These are phyloP conservation scores for Harringtonia aguacate DNA, from an alignment of 2,329 filamentous ascomycete species.

Conservation along the genomic window DNA sequence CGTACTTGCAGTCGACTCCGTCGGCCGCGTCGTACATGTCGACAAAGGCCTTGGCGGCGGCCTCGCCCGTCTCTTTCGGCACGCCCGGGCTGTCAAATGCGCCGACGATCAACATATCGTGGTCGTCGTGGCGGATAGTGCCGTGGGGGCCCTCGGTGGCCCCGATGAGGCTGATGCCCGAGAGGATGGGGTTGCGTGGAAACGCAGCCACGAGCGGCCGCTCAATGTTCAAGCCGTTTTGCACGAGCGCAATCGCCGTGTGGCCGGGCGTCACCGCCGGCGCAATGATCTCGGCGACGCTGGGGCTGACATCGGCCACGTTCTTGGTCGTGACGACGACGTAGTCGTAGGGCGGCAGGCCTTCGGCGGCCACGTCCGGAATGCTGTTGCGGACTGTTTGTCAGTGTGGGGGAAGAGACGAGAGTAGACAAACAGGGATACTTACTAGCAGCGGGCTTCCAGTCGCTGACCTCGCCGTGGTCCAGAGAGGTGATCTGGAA, in stretches of 20 bases:
- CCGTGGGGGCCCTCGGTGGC: background rate
- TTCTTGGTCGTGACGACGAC: slow-evolving; percentile 10
- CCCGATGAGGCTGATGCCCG: slow-evolving; percentile 4
- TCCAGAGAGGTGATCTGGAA: slow-evolving; percentile 5
- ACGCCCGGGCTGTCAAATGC: background rate
- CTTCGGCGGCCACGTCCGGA: slow-evolving; percentile 2
- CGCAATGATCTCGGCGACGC: slow-evolving; percentile 5
- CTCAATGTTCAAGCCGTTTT: slow-evolving; percentile 12
- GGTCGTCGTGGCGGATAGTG: slow-evolving; percentile 1
- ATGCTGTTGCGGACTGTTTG: slow-evolving; percentile 2
- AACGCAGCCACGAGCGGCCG: slow-evolving; percentile 4
- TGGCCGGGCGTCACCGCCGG: slow-evolving; percentile 8
- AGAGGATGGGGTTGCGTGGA: slow-evolving; percentile 4
- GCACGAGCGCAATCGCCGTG: slow-evolving; percentile 7
- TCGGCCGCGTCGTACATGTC: slow-evolving; percentile 61
- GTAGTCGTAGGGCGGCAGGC: slow-evolving; percentile 6
- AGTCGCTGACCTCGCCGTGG: slow-evolving; percentile 3
- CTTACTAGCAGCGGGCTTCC: slow-evolving; percentile 2
- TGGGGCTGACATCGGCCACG: slow-evolving; percentile 6
- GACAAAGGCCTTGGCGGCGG: background rate
- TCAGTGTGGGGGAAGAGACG: background rate
- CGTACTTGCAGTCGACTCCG: slow-evolving; percentile 63
- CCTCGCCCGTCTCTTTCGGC: background rate
- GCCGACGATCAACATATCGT: background rate
- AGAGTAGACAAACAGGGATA: background rate